Evolutionary conservation across 2,329 filamentous ascomycete genomes (phyloP).

Genomic region (Alternaria sp.): DNA sequence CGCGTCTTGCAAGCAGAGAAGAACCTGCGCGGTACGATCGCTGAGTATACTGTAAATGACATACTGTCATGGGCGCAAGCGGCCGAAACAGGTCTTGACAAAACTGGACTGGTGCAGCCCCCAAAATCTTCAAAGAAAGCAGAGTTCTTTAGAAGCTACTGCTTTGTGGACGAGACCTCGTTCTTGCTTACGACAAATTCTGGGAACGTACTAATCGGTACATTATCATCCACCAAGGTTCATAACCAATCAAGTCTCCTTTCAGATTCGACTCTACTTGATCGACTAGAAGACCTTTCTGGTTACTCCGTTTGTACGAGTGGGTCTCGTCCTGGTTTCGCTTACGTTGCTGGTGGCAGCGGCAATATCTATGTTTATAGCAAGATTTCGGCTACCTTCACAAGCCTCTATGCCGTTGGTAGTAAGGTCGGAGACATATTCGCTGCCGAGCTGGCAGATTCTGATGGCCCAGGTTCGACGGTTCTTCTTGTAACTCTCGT

Average conservation of each 20-base stretch:
- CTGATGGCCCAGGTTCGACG: slow-evolving; percentile 20
- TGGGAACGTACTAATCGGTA: slow-evolving; percentile 64
- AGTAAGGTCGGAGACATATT: slow-evolving; percentile 56
- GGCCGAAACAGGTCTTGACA: background rate
- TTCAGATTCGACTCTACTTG: slow-evolving; percentile 39
- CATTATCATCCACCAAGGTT: slow-evolving; percentile 9
- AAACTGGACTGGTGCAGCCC: background rate
- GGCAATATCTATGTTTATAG: slow-evolving; percentile 55
- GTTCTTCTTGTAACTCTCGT: slow-evolving; percentile 52
- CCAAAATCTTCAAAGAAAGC: slow-evolving; percentile 34
- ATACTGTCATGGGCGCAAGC: slow-evolving; percentile 26
- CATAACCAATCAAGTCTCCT: slow-evolving; percentile 8
- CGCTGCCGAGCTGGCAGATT: slow-evolving; percentile 4
- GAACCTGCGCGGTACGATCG: slow-evolving; percentile 1
- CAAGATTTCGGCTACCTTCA: slow-evolving; percentile 21
- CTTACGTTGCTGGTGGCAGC: slow-evolving; percentile 57
- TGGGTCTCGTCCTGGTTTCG: slow-evolving; percentile 47
- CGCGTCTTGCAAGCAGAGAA: slow-evolving; percentile 2
- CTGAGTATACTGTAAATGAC: slow-evolving; percentile 40
- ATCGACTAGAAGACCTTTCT: slow-evolving; percentile 49
- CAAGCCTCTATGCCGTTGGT: slow-evolving; percentile 35
- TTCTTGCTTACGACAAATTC: slow-evolving; percentile 66
- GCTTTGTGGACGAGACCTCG: slow-evolving; percentile 63
- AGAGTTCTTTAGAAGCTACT: slow-evolving; percentile 67
- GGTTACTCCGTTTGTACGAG: slow-evolving; percentile 59